Evolutionary conservation across 73 alveolate genomes (phyloP).

Genomic region (Strombidium stylifer): DNA sequence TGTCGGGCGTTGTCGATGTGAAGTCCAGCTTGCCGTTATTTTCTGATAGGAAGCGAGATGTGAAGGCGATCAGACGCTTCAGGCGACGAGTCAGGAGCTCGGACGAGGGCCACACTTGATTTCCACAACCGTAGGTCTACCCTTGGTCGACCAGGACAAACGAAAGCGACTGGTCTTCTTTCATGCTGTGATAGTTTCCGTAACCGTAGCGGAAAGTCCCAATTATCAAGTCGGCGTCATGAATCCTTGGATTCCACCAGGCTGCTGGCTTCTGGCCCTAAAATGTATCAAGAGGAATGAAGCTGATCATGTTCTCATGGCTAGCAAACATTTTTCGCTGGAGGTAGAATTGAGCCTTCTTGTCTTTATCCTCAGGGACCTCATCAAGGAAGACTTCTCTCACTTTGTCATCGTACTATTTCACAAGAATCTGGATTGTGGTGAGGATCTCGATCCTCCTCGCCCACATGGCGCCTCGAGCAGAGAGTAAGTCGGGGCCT

Average conservation of each 20-base stretch:
- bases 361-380: too few species aligned
- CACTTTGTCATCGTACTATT: too few species aligned
- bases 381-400: too few species aligned
- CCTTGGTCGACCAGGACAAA: constrained; percentile 76
- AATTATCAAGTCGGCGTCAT: constrained; percentile 92
- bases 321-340: too few species aligned
- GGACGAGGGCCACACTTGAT: constrained; percentile 81
- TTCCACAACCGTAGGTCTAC: constrained; percentile 65
- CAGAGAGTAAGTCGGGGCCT: too few species aligned
- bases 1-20: too few species aligned
- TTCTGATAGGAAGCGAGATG: constrained; percentile 67
- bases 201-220: constrained; percentile 98
- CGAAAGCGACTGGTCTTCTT: constrained; percentile 73
- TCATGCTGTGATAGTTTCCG: constrained; percentile 87
- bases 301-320: constrained; percentile 91
- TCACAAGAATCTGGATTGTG: too few species aligned
- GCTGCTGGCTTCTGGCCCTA: constrained; percentile 92
- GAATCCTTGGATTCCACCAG: constrained; percentile 97
- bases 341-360: too few species aligned
- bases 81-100: constrained; percentile 93
- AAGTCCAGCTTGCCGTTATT: constrained; percentile 65
- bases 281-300: constrained; percentile 75
- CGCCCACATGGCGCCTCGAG: too few species aligned
- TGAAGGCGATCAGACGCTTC: constrained; percentile 70
- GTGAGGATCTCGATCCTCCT: too few species aligned